Evolutionary conservation across 257 asterid genomes (phyloP).

Genomic region (Solanum corneliomulleri): DNA sequence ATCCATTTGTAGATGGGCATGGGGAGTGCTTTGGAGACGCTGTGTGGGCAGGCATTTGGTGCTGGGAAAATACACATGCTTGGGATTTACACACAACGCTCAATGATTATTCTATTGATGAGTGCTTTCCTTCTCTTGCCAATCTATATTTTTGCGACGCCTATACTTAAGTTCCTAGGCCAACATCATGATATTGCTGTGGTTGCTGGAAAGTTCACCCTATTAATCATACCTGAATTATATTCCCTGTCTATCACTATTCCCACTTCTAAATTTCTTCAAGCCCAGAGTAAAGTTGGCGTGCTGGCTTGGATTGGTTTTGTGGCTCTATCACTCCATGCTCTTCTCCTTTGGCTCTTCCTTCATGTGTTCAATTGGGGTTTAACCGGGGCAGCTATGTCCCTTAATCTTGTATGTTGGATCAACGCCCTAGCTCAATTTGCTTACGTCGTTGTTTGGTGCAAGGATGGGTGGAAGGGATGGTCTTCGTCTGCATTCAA

Average conservation of each 20-base stretch:
- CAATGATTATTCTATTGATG: conserved; percentile 39
- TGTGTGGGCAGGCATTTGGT: conserved; percentile 84
- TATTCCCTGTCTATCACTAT: conserved; percentile 46
- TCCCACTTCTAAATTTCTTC: conserved; percentile 70
- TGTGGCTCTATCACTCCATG: conserved; percentile 27
- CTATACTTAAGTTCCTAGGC: conserved; percentile 54
- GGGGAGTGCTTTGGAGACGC: conserved; percentile 95
- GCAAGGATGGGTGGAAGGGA: conserved; percentile 90
- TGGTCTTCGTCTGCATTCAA: conserved; percentile 47
- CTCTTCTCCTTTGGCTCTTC: conserved; percentile 49
- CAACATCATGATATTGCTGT: conserved; percentile 47
- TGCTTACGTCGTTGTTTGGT: conserved; percentile 57
- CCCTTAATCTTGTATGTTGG: conserved; percentile 49
- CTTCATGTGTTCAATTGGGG: conserved; percentile 47
- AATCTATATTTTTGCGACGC: conserved; percentile 55
- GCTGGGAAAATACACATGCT: conserved; percentile 78
- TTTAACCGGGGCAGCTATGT: conserved; percentile 49
- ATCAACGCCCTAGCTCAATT: conserved; percentile 38
- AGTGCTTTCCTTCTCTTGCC: conserved; percentile 47
- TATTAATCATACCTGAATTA: conserved; percentile 48
- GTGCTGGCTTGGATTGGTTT: conserved; percentile 54
- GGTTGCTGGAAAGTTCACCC: conserved; percentile 48
- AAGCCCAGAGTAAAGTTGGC: conserved; percentile 70
- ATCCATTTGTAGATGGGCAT: conserved; percentile 44
- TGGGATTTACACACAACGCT: conserved; percentile 72